These are phyloP conservation scores for Fusarium algeriense DNA, from an alignment of 2,329 filamentous ascomycete genomes.

Conservation along the genomic window DNA sequence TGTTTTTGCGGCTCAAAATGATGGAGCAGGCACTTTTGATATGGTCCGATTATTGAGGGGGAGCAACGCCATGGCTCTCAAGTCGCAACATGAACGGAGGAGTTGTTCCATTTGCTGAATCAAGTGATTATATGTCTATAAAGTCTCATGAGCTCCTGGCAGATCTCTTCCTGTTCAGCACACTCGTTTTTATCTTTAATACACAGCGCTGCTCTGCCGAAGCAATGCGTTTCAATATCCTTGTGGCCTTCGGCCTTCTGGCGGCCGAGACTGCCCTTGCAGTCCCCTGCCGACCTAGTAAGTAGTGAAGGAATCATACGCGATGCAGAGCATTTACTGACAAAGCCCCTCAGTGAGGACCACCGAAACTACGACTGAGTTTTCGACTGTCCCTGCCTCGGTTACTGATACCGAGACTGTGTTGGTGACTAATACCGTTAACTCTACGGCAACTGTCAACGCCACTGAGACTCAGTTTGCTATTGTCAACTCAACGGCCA, in stretches of 20 bases:
- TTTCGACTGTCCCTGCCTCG: background rate
- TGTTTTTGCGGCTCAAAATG: too few species aligned
- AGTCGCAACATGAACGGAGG: background rate
- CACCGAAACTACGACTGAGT: background rate
- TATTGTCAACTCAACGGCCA: constrained; percentile 1
- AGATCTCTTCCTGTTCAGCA: background rate
- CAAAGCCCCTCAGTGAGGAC: background rate
- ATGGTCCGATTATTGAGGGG: background rate
- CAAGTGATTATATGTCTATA: background rate
- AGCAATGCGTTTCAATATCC: constrained; percentile 4
- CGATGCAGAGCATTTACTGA: background rate
- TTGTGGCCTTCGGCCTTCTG: constrained; percentile 19
- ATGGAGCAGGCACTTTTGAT: background rate
- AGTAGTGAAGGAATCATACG: background rate
- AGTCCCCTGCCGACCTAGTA: constrained; percentile 8
- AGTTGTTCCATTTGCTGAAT: background rate
- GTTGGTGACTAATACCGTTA: background rate
- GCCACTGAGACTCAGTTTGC: background rate
- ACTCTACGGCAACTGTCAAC: background rate
- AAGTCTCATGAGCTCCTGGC: background rate
- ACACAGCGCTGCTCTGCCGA: background rate
- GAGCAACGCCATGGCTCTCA: background rate
- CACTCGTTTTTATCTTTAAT: background rate
- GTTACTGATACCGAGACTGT: background rate
- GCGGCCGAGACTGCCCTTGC: constrained; percentile 16